A percentile compares a stretch with the other conserved stretches of the same genome.
Conservation (phyloP, 2,329 filamentous ascomycete genomes). For the Tolypocladium tropicale region DNA sequence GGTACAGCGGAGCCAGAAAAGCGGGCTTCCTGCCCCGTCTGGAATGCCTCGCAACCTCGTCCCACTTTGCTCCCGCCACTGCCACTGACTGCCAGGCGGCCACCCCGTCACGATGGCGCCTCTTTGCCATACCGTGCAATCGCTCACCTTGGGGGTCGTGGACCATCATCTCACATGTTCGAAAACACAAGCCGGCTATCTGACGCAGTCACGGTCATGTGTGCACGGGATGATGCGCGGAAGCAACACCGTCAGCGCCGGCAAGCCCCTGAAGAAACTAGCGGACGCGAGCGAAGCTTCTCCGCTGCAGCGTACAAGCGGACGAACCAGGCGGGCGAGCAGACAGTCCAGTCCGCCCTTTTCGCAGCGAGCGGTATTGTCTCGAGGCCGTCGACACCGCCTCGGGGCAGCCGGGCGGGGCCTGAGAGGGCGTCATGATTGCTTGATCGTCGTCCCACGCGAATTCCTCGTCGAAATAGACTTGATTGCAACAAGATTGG, state of each 20-base stretch:
- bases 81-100: no score
- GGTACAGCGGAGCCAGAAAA: background rate
- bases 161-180: no score
- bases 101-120: background rate
- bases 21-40: background rate
- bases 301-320: background rate
- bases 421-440: background rate
- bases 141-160: background rate
- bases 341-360: no score
- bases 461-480: constrained; percentile 7
- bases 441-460: background rate
- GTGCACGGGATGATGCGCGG: background rate
- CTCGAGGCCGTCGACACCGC: background rate
- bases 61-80: background rate
- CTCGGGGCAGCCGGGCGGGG: background rate
- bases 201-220: no score
- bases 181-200: no score
- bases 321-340: background rate
- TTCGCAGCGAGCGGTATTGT: background rate
- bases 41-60: background rate
- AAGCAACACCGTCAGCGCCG: background rate
- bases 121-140: background rate
- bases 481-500: constrained; percentile 8
- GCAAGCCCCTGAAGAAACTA: background rate
- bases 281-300: background rate